Evolutionary conservation across 2,329 filamentous ascomycete species (phyloP).

Genomic region (Trichoderma sp.): DNA sequence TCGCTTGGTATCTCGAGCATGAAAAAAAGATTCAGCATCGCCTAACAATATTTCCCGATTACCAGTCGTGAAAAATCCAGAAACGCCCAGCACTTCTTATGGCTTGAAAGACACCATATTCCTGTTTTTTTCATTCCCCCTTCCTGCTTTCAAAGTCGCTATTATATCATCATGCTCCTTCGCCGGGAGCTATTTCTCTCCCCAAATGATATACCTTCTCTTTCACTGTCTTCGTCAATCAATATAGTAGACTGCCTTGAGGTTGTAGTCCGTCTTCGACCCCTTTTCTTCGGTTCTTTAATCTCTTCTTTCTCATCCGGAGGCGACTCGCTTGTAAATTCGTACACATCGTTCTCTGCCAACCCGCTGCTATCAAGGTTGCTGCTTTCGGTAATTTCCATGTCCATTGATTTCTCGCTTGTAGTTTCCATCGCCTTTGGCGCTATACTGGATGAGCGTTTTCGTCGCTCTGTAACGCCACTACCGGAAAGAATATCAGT

Average conservation of each 20-base stretch:
- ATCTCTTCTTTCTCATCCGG: slow-evolving; percentile 37
- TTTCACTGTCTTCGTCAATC: slow-evolving; percentile 42
- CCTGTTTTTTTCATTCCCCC: slow-evolving; percentile 18
- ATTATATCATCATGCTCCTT: slow-evolving; percentile 59
- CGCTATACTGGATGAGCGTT: slow-evolving; percentile 41
- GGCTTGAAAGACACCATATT: slow-evolving; percentile 30
- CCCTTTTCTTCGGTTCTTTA: slow-evolving; percentile 32
- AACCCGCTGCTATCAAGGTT: slow-evolving; percentile 30
- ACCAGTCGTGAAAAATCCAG: slow-evolving; percentile 29
- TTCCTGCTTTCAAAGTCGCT: slow-evolving; percentile 34
- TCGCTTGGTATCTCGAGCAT: slow-evolving; percentile 43
- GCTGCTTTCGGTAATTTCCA: background rate
- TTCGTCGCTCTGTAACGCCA: slow-evolving; percentile 44
- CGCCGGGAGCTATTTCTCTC: slow-evolving; percentile 46
- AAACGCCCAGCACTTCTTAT: slow-evolving; percentile 34
- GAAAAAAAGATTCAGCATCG: slow-evolving; percentile 34
- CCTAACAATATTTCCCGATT: slow-evolving; percentile 32
- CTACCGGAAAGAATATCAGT: slow-evolving; percentile 36
- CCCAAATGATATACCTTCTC: slow-evolving; percentile 35
- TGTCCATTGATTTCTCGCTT: slow-evolving; percentile 25
- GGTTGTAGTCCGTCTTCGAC: slow-evolving; percentile 39
- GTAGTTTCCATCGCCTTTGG: slow-evolving; percentile 25
- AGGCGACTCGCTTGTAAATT: slow-evolving; percentile 55
- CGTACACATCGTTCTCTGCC: slow-evolving; percentile 53
- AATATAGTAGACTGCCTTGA: slow-evolving; percentile 45